These are phyloP conservation scores for Cryptomeria japonica DNA, from an alignment of 75 land plant species.

Conservation along the genomic window DNA sequence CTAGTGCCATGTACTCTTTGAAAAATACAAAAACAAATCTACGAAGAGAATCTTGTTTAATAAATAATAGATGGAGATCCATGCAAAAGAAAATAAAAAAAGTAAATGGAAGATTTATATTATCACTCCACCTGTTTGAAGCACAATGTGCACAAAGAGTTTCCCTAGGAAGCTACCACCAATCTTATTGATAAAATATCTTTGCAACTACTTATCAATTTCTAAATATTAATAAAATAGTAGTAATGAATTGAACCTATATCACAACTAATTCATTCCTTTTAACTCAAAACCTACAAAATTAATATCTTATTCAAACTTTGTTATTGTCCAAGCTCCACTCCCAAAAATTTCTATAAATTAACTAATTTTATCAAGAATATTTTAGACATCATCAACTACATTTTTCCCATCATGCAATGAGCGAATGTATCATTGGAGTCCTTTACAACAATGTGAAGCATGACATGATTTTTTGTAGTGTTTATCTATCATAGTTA, in stretches of 20 bases:
- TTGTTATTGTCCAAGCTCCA: slow-evolving; percentile 79
- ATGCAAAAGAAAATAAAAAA: background rate
- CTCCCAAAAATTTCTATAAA: slow-evolving; percentile 76
- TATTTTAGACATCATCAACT: slow-evolving; percentile 91
- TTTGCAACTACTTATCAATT: slow-evolving; percentile 73
- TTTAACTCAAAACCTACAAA: background rate
- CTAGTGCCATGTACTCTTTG: background rate
- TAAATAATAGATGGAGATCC: background rate
- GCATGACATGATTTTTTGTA: slow-evolving; percentile 83
- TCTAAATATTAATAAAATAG: background rate
- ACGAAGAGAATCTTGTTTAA: background rate
- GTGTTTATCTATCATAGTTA: slow-evolving; percentile 71
- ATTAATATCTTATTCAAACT: background rate
- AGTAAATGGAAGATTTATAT: background rate
- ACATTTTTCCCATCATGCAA: slow-evolving; percentile 84
- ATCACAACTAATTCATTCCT: no score
- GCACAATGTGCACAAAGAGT: no score
- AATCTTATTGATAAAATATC: no score
- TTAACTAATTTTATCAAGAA: slow-evolving; percentile 76
- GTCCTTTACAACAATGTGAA: slow-evolving; percentile 88
- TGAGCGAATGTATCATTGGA: slow-evolving; percentile 58
- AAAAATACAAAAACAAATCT: background rate
- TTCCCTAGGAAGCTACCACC: no score
- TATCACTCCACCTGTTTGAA: slow-evolving; percentile 70
- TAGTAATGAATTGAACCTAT: background rate